Percentiles rank a stretch among this genome's conserved stretches.
Evolutionary conservation across 495 filamentous ascomycete genomes (phyloP).

Genomic region (Endocarpon pusillum): DNA sequence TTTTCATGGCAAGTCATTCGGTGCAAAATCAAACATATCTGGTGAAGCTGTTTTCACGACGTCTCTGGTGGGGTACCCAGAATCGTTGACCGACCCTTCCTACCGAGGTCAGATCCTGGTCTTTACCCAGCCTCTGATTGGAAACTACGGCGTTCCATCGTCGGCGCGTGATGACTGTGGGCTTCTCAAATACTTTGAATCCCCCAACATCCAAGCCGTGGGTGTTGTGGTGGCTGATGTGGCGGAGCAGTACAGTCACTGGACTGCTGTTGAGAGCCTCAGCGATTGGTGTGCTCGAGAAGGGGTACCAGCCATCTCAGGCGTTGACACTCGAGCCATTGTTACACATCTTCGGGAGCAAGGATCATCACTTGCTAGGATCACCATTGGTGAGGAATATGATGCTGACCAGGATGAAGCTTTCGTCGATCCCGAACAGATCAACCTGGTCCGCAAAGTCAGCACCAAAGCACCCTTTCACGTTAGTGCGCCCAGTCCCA

Average conservation of each 20-base stretch:
- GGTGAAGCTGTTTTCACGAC: slow-evolving; percentile 94
- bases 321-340: slow-evolving; percentile 91
- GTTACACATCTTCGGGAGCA: slow-evolving; percentile 91
- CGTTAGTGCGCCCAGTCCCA: slow-evolving; percentile 58
- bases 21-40: slow-evolving; percentile 77
- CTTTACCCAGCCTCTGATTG: slow-evolving; percentile 96
- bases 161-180: slow-evolving; percentile 57
- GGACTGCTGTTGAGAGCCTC: slow-evolving; percentile 92
- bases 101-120: slow-evolving; percentile 98
- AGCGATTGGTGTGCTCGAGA: slow-evolving; percentile 89
- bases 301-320: slow-evolving; percentile 88
- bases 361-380: slow-evolving; percentile 85
- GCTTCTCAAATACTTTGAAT: slow-evolving; percentile 85
- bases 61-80: slow-evolving; percentile 84
- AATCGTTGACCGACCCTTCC: slow-evolving; percentile 95
- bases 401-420: slow-evolving; percentile 97
- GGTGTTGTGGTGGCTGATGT: slow-evolving; percentile 93
- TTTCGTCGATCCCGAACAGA: slow-evolving; percentile 84
- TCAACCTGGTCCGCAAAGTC: slow-evolving; percentile 87
- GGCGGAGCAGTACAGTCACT: slow-evolving; percentile 86
- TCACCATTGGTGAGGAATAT: slow-evolving; percentile 94
- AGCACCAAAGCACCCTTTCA: slow-evolving; percentile 98
- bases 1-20: slow-evolving; percentile 85
- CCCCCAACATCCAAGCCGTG: slow-evolving; percentile 86
- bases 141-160: slow-evolving; percentile 92